Base-by-base conservation (phyloP, 257 asterid genomes). In the Solanum acaule region DNA sequence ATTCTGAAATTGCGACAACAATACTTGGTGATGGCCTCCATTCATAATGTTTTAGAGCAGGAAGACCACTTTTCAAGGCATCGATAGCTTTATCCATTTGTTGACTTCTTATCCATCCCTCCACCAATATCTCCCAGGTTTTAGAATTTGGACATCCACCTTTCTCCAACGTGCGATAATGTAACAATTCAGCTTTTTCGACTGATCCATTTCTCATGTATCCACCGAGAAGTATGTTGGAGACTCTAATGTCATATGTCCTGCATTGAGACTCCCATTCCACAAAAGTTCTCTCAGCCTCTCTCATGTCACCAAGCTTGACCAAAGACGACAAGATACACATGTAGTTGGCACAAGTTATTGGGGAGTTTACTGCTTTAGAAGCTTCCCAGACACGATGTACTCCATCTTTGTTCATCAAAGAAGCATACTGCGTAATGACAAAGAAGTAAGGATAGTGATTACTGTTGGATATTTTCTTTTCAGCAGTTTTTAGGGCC, bases 101-200 rank as follows among this genome's bases (percentile, higher is more conserved):
- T 52, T 77, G 84, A 82, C 63, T 87, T 75, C 87, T 87, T 75
- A 82, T 67, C 92, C 92, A 88, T 18, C 92, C 92, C 63, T 91
- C 93, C 90, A 88, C 79, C 68, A 91, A 79, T 88, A 91, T 91
- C 88, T 91, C 93, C 92, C 92, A 91, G 25, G 91, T 91, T 83
- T 88, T 91, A 87, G 88, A 90, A 91, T 91, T 91, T 85, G 93
- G 93, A 75, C 33, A 22, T 23, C 92, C 93, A n/a, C 92, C 92
- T 56, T 79, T 91, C 83, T 88, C 90, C 82, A 90, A 65, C 3
- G 89, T 71, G 87, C 67, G 89, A 71, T 44, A 33, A 65, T 87
- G 90, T 88, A 91, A 88, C 8, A 76, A 83, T 79, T 90, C 91
- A 25, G 91, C 93, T 70, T 91, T 90, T 59, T 29, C 76, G 35